Conservation (phyloP, 2,329 filamentous ascomycete species). For the Calonectria ilicicola region DNA sequence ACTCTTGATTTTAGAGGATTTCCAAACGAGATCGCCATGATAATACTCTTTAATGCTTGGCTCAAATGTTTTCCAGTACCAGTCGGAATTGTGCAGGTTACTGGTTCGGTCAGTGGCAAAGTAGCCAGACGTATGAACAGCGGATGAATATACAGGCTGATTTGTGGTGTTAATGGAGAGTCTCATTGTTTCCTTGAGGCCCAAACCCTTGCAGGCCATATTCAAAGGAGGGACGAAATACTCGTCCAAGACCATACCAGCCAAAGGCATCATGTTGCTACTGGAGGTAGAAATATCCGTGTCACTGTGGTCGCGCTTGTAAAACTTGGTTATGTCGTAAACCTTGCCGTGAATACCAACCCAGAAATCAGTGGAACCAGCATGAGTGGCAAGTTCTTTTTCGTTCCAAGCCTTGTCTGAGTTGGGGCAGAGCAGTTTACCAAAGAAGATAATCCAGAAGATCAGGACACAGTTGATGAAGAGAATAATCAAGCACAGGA, state of each 20-base stretch:
- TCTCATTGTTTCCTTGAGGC: slow-evolving; percentile 65
- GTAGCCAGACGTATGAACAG: slow-evolving; percentile 78
- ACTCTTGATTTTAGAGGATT: slow-evolving; percentile 66
- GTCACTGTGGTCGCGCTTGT: slow-evolving; percentile 86
- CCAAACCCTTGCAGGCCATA: slow-evolving; percentile 79
- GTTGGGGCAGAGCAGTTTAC: slow-evolving; percentile 88
- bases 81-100: slow-evolving; percentile 71
- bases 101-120: slow-evolving; percentile 67
- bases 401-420: slow-evolving; percentile 88
- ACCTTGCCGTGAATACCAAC: slow-evolving; percentile 90
- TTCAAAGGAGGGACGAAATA: slow-evolving; percentile 87
- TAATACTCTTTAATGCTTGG: slow-evolving; percentile 88
- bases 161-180: slow-evolving; percentile 76
- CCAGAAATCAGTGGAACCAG: slow-evolving; percentile 82
- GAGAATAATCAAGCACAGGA: slow-evolving; percentile 83
- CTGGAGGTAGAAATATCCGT: slow-evolving; percentile 69
- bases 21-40: slow-evolving; percentile 86
- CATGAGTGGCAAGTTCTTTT: slow-evolving; percentile 77
- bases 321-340: slow-evolving; percentile 93
- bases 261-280: slow-evolving; percentile 80
- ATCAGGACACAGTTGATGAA: slow-evolving; percentile 84
- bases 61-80: slow-evolving; percentile 82
- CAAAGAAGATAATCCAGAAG: slow-evolving; percentile 93
- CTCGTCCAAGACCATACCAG: slow-evolving; percentile 81
- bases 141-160: slow-evolving; percentile 57